A percentile compares a stretch with the other conserved stretches of the same genome.
phyloP scores from a whole-genome alignment of 768 basidiomycete species.

The Crassisporium funariophilum region DNA sequence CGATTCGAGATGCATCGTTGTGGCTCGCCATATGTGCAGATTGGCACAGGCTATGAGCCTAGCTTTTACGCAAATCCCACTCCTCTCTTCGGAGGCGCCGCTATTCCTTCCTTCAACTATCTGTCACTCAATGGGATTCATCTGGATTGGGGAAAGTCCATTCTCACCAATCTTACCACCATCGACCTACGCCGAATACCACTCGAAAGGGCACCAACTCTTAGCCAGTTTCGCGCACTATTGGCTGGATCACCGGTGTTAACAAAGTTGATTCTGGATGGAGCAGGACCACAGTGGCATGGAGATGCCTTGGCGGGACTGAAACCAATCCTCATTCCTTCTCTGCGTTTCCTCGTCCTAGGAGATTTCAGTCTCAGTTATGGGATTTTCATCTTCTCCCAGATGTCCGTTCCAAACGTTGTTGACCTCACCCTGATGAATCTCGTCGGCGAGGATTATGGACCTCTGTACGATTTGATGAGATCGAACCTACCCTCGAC shows the following conservation, averaged over 20 bases:
- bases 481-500: constrained; percentile 54
- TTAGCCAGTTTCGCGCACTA: constrained; percentile 54
- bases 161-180: constrained; percentile 54
- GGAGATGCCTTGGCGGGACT: constrained; percentile 20
- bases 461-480: constrained; percentile 46
- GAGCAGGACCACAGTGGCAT: constrained; percentile 61
- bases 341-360: constrained; percentile 55
- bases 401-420: constrained; percentile 58
- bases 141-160: constrained; percentile 57
- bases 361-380: constrained; percentile 56
- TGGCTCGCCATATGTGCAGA: constrained; percentile 47
- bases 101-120: constrained; percentile 46
- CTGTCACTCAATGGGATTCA: constrained; percentile 61
- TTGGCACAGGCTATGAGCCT: constrained; percentile 42
- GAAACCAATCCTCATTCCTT: constrained; percentile 47
- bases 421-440: constrained; percentile 61
- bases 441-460: constrained; percentile 52
- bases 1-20: constrained; percentile 67
- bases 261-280: constrained; percentile 59
- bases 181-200: constrained; percentile 68
- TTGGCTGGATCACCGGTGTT: constrained; percentile 51
- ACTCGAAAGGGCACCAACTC: constrained; percentile 49
- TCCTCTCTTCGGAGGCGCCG: constrained; percentile 53
- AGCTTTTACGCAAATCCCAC: constrained; percentile 33
- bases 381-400: constrained; percentile 46